Conservation (phyloP, 345 rosid genomes). For the Populus deltoides region DNA sequence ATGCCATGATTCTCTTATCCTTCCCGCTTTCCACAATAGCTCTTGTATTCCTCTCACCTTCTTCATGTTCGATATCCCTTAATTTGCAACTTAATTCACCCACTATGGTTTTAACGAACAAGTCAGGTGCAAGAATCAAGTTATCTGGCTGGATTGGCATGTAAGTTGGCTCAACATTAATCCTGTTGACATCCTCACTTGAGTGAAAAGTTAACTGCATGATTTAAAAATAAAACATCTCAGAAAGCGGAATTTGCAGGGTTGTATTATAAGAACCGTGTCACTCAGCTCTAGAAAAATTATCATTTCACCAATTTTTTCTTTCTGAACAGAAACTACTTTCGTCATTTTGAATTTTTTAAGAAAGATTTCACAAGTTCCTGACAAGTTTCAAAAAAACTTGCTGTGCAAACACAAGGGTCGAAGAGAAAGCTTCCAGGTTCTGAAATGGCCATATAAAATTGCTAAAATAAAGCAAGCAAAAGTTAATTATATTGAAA, state of each 20-base stretch:
- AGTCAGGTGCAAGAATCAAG: slow-evolving; percentile 19
- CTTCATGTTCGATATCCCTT: slow-evolving; percentile 7
- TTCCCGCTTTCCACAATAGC: neutral
- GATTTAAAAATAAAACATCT: neutral
- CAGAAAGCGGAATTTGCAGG: neutral
- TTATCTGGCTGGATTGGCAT: slow-evolving; percentile 16
- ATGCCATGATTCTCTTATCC: slow-evolving; percentile 14
- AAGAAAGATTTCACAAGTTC: neutral
- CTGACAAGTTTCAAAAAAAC: neutral
- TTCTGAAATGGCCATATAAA: neutral
- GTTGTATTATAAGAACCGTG: neutral
- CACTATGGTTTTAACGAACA: slow-evolving; percentile 28
- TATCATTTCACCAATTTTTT: neutral
- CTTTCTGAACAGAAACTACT: neutral
- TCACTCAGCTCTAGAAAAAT: neutral
- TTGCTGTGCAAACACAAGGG: neutral
- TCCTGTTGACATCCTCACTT: slow-evolving; percentile 22
- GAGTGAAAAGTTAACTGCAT: slow-evolving; percentile 36
- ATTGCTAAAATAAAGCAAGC: neutral
- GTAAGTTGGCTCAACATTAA: slow-evolving; percentile 4
- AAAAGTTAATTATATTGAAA: neutral
- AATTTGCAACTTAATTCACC: slow-evolving; percentile 17
- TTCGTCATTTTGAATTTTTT: too few relatives aligned
- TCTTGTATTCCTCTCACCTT: slow-evolving; percentile 14
- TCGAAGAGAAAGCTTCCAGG: neutral